Evolutionary conservation across 768 basidiomycete species (phyloP), one percentile per base, ranked within the genome.

Genomic region (Polyporus arcularius): DNA sequence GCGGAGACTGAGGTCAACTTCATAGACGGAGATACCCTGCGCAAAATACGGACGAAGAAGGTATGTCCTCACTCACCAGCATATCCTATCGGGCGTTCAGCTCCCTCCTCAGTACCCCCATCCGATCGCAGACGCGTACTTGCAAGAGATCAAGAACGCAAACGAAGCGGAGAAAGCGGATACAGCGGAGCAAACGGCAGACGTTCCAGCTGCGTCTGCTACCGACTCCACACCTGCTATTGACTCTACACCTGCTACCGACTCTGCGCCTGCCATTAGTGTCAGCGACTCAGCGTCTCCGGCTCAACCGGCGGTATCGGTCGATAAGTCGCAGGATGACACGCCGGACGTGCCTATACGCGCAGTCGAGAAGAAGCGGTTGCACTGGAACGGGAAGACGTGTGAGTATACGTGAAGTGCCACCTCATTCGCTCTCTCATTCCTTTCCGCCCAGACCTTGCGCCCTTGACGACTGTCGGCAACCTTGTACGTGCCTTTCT

Each of bases 401-500:
- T 98, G 92, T 92, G 68, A 47, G 87, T 73, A 48, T 21, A n/a
- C 30, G n/a, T 41, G 12, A 53, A 30, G 12, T 16, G 11, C 40
- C 10, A n/a, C 45, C 30, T 52, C 45, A 38, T 55, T 43, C 42
- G 21, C 15, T 38, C 16, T 30, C 42, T 78, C 75, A 78, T 63
- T 71, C 81, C 46, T 77, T 79, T 15, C 28, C 15, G 66, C 26
- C 46, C 54, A 84, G 82, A 89, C 71, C 78, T 89, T 6, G 87
- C 87, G 3, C 96, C 96, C 2, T 75, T 98, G 18, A 98, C 96
- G 0, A 98, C 96, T 0, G 94, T 96, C 41, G 96, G 96, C 14
- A 98, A 99, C 69, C 74, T 98, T 71, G 95, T 94, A 70, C 48
- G 84, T 74, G 21, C 26, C 4, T 53, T 12, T 31, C 28, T 18